These are phyloP conservation scores for Dictyostelium brefeldianum DNA, from an alignment of 78 protist species.

Conservation along the genomic window DNA sequence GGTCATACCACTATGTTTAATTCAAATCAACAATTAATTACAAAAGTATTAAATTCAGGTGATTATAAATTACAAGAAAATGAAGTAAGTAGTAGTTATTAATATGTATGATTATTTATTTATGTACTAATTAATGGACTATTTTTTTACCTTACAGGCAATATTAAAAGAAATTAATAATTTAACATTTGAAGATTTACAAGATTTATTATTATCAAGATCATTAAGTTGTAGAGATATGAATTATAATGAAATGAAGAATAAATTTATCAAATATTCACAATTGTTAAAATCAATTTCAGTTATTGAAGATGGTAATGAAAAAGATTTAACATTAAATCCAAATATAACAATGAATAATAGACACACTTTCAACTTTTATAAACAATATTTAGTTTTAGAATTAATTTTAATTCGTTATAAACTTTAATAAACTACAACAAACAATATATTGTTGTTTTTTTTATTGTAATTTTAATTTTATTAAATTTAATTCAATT, in stretches of 20 bases:
- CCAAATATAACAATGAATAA: background rate
- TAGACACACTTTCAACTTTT: background rate
- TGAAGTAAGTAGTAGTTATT: background rate
- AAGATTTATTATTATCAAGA: conserved; percentile 31
- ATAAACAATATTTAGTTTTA: conserved; percentile 13
- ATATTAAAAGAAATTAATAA: conserved; percentile 19
- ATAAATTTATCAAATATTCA: background rate
- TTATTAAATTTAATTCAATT: background rate
- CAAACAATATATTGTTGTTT: background rate
- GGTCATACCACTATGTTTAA: background rate
- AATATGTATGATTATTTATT: background rate
- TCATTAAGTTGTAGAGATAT: background rate
- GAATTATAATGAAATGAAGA: background rate
- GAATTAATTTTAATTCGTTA: background rate
- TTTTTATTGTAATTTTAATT: conserved; percentile 17
- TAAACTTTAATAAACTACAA: background rate
- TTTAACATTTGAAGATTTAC: conserved; percentile 66
- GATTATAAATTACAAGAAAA: background rate
- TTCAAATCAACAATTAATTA: background rate
- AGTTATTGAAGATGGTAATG: background rate
- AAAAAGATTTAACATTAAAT: conserved; percentile 9
- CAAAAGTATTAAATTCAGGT: background rate
- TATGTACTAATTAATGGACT: background rate
- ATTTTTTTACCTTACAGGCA: background rate
- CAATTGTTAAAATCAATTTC: conserved; percentile 22